Conservation (phyloP, 495 filamentous ascomycete genomes). For the Hypoxylon fuscum region DNA sequence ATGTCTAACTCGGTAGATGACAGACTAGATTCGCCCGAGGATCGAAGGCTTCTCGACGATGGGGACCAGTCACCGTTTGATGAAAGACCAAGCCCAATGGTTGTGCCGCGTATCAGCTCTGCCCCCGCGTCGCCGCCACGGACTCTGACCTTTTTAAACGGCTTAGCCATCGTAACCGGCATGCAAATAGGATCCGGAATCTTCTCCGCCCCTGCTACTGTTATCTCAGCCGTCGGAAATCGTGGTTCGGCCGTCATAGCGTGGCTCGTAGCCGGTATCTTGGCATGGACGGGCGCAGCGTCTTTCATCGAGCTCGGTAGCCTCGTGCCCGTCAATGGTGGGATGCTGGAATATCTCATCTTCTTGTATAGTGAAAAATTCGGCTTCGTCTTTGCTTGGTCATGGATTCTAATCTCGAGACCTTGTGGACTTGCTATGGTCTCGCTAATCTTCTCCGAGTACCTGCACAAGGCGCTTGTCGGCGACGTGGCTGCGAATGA, state of each 20-base stretch:
- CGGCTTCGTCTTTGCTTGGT: not conserved
- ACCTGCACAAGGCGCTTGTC: not conserved
- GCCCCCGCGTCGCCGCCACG: not conserved
- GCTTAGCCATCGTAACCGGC: constrained; percentile 48
- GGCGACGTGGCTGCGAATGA: not conserved
- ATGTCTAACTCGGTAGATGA: not conserved
- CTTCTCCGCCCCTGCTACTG: constrained; percentile 51
- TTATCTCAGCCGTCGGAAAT: constrained; percentile 46
- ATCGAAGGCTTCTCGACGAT: not conserved
- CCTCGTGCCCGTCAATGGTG: constrained; percentile 53
- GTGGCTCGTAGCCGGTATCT: constrained; percentile 53
- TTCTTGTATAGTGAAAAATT: not conserved
- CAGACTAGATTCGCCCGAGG: not conserved
- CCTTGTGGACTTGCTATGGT: not conserved
- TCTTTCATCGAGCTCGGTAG: constrained; percentile 56
- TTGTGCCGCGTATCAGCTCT: not conserved
- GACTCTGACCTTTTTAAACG: constrained; percentile 25
- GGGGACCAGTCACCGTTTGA: not conserved
- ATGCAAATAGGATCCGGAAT: constrained; percentile 57
- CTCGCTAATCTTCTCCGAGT: not conserved
- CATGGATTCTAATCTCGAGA: not conserved
- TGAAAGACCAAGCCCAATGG: not conserved
- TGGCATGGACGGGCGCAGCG: constrained; percentile 57
- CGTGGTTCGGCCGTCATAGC: constrained; percentile 42
- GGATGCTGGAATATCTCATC: constrained; percentile 54